These are phyloP conservation scores for Salvia hispanica DNA, from an alignment of 257 asterid species.

Conservation along the genomic window DNA sequence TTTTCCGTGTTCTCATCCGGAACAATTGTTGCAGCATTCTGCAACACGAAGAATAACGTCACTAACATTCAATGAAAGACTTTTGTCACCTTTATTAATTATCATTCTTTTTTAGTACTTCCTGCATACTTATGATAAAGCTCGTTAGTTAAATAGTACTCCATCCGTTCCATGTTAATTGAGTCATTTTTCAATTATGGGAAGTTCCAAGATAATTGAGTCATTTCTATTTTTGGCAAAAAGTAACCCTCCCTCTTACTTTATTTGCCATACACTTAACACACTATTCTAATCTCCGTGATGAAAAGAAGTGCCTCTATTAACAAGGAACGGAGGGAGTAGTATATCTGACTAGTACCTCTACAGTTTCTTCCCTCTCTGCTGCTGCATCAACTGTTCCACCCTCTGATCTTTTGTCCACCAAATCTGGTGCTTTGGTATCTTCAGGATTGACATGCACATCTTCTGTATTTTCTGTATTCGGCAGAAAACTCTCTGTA, in stretches of 20 bases:
- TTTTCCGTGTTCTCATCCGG: too few relatives aligned
- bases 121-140: not conserved
- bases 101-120: not conserved
- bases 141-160: not conserved
- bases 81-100: too few relatives aligned
- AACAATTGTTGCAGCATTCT: constrained; percentile 31
- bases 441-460: constrained; percentile 24
- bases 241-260: too few relatives aligned
- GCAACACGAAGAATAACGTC: constrained; percentile 28
- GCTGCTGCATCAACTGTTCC: constrained; percentile 32
- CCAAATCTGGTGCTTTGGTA: constrained; percentile 25
- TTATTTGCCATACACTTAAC: too few relatives aligned
- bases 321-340: too few relatives aligned
- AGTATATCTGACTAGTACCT: constrained; percentile 29
- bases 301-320: too few relatives aligned
- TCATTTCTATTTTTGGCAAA: too few relatives aligned
- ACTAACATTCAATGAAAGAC: not conserved
- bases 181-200: too few relatives aligned
- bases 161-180: too few relatives aligned
- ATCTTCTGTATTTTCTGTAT: constrained; percentile 22
- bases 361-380: constrained; percentile 30
- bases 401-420: constrained; percentile 26
- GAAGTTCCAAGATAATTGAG: too few relatives aligned
- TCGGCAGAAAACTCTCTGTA: constrained; percentile 6
- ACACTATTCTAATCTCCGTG: too few relatives aligned